These are phyloP conservation scores for Thyridium curvatum DNA, from an alignment of 2,329 filamentous ascomycete species.

Conservation along the genomic window DNA sequence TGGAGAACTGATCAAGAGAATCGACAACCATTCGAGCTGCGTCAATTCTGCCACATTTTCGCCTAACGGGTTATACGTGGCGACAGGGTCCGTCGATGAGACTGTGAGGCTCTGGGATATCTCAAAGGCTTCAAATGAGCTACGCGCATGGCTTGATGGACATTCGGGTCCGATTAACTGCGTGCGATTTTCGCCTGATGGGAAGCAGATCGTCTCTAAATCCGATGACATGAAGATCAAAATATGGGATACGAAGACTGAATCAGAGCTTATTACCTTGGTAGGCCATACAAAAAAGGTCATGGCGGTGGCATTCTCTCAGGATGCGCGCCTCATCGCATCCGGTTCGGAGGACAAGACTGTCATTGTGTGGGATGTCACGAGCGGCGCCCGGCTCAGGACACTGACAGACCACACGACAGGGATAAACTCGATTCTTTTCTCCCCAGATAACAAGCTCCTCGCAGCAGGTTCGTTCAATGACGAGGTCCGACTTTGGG, in stretches of 20 bases:
- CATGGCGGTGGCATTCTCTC: conserved; percentile 9
- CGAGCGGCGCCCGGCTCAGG: conserved; percentile 6
- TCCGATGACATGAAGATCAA: background rate
- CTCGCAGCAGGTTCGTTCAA: conserved; percentile 8
- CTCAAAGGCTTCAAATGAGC: background rate
- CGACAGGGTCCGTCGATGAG: background rate
- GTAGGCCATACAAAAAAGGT: conserved; percentile 1
- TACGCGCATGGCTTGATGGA: background rate
- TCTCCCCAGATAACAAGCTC: conserved; percentile 11
- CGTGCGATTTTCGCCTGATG: background rate
- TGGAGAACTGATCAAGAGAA: conserved; percentile 8
- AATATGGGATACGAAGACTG: background rate
- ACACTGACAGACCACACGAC: conserved; percentile 10
- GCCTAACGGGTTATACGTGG: conserved; percentile 5
- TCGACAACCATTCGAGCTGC: conserved; percentile 6
- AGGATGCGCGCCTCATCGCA: conserved; percentile 6
- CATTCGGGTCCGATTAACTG: background rate
- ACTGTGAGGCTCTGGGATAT: background rate
- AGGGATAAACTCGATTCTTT: conserved; percentile 7
- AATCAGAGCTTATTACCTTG: background rate
- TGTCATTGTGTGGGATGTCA: conserved; percentile 9
- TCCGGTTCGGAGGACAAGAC: conserved; percentile 9
- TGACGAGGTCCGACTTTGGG: conserved; percentile 1
- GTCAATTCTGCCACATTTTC: conserved; percentile 11
- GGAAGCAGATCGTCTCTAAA: background rate